Evolutionary conservation across 2,329 filamentous ascomycete genomes (phyloP).

Genomic region (Trichoderma atroviride): DNA sequence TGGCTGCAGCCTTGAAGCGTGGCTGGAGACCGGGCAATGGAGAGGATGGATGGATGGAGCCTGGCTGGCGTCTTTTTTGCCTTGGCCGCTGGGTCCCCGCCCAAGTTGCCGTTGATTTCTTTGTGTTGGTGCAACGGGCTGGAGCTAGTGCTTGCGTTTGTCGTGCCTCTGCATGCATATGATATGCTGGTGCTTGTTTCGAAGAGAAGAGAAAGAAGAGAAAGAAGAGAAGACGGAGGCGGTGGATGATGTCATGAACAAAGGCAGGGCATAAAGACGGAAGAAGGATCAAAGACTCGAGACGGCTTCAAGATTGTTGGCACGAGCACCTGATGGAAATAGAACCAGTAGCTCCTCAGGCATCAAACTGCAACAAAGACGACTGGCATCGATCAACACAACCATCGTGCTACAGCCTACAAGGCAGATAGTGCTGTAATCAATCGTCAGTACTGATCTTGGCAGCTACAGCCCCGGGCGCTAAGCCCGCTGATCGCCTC

Average conservation of each 20-base stretch:
- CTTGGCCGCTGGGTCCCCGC: neutral
- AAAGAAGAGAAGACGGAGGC: neutral
- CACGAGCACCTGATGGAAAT: neutral
- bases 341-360: neutral
- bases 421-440: too few species aligned
- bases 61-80: neutral
- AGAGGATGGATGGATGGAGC: neutral
- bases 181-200: neutral
- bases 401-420: too few species aligned
- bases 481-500: slow-evolving; percentile 23
- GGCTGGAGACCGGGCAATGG: slow-evolving; percentile 10
- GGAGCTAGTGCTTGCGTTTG: neutral
- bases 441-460: too few species aligned
- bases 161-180: neutral
- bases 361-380: neutral
- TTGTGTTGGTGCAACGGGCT: neutral
- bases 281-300: neutral
- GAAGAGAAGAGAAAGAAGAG: neutral
- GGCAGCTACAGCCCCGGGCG: neutral
- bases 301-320: neutral
- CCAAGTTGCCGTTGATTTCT: neutral
- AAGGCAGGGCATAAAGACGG: neutral
- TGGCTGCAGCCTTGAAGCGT: slow-evolving; percentile 23
- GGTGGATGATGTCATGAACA: neutral
- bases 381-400: neutral